Conservation (phyloP, 257 asterid genomes). For the Solanum chilense region DNA sequence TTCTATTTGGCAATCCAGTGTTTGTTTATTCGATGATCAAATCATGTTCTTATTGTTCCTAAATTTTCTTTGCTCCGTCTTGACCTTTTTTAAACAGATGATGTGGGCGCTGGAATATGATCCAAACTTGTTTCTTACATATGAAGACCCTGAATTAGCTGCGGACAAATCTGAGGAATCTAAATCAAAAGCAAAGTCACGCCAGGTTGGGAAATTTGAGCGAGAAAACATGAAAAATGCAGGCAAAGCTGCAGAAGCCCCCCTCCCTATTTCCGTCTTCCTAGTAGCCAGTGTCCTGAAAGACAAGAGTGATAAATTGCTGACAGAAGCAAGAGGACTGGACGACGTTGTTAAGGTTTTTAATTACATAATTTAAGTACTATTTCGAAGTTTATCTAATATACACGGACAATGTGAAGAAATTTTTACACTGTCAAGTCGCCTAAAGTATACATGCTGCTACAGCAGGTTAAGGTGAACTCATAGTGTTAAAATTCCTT, state of each 20-base stretch:
- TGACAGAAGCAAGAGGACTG: conserved; percentile 77
- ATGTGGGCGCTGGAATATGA: conserved; percentile 98
- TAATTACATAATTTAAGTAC: not conserved
- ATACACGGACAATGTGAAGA: not conserved
- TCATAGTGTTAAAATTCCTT: not conserved
- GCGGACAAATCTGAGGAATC: conserved; percentile 44
- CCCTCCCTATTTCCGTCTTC: conserved; percentile 87
- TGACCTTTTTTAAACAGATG: conserved; percentile 38
- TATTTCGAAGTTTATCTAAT: not conserved
- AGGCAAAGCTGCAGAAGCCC: conserved; percentile 28
- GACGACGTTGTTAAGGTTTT: conserved; percentile 86
- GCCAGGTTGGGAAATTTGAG: conserved; percentile 68
- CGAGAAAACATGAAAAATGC: conserved; percentile 59
- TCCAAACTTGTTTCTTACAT: conserved; percentile 44
- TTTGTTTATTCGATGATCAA: not conserved
- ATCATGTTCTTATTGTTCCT: not conserved
- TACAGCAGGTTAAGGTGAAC: not conserved
- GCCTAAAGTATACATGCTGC: not conserved
- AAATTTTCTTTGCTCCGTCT: not conserved
- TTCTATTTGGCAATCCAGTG: not conserved
- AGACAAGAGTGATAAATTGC: conserved; percentile 63
- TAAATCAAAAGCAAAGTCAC: conserved; percentile 48
- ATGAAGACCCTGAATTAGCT: conserved; percentile 47
- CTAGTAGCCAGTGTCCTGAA: conserved; percentile 87
- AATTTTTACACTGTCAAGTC: not conserved